Conservation (phyloP, 2,329 filamentous ascomycete genomes). For the Talaromyces sp. region DNA sequence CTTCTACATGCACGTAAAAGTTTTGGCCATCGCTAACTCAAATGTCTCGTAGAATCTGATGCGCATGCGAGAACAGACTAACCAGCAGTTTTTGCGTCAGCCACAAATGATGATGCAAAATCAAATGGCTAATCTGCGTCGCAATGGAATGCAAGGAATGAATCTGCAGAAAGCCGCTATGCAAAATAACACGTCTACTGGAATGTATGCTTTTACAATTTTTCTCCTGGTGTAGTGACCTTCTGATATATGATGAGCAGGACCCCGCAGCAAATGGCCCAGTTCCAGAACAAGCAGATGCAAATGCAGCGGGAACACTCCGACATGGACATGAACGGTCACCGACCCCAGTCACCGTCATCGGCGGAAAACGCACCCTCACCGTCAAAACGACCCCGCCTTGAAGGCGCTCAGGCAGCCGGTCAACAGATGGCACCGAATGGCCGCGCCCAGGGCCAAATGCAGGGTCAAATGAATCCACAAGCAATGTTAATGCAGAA, state of each 20-base stretch:
- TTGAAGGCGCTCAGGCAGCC: conserved; percentile 69
- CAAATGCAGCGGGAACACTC: conserved; percentile 82
- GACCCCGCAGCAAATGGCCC: conserved; percentile 61
- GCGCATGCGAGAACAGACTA: conserved; percentile 66
- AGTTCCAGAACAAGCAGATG: conserved; percentile 53
- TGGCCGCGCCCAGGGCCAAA: conserved; percentile 62
- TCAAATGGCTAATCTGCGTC: conserved; percentile 58
- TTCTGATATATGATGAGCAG: conserved; percentile 30
- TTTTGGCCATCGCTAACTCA: conserved; percentile 5
- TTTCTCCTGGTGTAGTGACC: not conserved
- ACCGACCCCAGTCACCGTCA: conserved; percentile 73
- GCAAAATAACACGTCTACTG: conserved; percentile 56
- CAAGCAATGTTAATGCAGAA: conserved; percentile 51
- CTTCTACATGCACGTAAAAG: not conserved
- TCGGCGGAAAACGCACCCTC: conserved; percentile 84
- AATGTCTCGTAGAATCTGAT: conserved; percentile 50
- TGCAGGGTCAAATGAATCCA: conserved; percentile 61
- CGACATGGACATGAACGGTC: conserved; percentile 76
- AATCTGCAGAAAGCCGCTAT: conserved; percentile 66
- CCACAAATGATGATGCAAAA: conserved; percentile 54
- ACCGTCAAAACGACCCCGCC: conserved; percentile 80
- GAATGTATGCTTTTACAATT: conserved; percentile 27
- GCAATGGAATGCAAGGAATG: conserved; percentile 30
- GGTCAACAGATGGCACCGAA: conserved; percentile 73
- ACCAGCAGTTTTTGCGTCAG: conserved; percentile 70